Conservation (phyloP, 2,329 filamentous ascomycete species). For the Aspergillus hiratsukae region DNA sequence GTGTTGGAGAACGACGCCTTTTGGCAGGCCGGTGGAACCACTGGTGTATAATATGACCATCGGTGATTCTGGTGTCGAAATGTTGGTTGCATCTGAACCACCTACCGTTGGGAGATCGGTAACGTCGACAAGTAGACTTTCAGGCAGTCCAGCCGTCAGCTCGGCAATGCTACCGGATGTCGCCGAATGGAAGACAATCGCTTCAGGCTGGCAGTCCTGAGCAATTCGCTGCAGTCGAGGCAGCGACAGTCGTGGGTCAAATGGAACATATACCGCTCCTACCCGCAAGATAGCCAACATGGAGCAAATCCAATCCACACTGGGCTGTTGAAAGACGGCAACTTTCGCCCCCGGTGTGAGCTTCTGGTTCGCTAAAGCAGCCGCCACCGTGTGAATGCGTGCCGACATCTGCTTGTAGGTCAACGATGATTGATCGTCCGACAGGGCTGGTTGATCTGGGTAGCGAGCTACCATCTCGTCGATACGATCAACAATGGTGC, state of each 20-base stretch:
- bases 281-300: slow-evolving; percentile 12
- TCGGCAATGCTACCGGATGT: background rate
- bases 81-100: background rate
- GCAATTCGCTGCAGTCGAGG: background rate
- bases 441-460: slow-evolving; percentile 22
- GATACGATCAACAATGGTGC: slow-evolving; percentile 34
- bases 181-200: background rate
- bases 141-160: no score
- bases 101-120: background rate
- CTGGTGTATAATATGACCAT: slow-evolving; percentile 34
- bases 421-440: slow-evolving; percentile 22
- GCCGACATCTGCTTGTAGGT: slow-evolving; percentile 36
- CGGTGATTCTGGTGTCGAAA: slow-evolving; percentile 19
- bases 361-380: slow-evolving; percentile 16
- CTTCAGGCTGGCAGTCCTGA: slow-evolving; percentile 1
- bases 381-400: slow-evolving; percentile 33
- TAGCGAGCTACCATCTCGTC: slow-evolving; percentile 27
- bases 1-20: slow-evolving; percentile 38
- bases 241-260: slow-evolving; percentile 3
- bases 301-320: slow-evolving; percentile 1
- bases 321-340: slow-evolving; percentile 3
- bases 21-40: slow-evolving; percentile 32
- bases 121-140: background rate
- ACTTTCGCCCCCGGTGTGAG: background rate
- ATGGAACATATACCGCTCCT: slow-evolving; percentile 14